Conservation (phyloP, 805 yeast genomes). For the Schizosaccharomyces cryophilus region DNA sequence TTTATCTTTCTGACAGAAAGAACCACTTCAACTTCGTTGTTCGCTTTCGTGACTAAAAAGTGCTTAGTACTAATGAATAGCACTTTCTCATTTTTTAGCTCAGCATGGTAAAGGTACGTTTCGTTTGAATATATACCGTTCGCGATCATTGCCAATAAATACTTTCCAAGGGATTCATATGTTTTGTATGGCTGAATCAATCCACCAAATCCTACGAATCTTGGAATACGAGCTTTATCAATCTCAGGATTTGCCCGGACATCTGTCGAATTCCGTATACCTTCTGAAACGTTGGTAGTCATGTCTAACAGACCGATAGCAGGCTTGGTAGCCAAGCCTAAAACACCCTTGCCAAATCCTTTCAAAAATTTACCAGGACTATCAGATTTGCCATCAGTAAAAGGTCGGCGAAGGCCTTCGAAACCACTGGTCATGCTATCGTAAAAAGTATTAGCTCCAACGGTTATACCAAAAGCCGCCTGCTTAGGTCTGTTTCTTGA, state of each 20-base stretch:
- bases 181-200: slow-evolving; percentile 50
- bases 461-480: slow-evolving; percentile 59
- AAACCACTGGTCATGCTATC: slow-evolving; percentile 75
- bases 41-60: not conserved
- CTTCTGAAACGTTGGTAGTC: slow-evolving; percentile 81
- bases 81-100: not conserved
- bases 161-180: slow-evolving; percentile 23
- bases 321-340: slow-evolving; percentile 88
- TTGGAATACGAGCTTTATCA: slow-evolving; percentile 58
- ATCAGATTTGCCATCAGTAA: slow-evolving; percentile 61
- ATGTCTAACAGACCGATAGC: slow-evolving; percentile 85
- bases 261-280: slow-evolving; percentile 76
- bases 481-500: slow-evolving; percentile 60
- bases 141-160: not conserved
- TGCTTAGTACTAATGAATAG: not conserved
- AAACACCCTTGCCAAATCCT: slow-evolving; percentile 82
- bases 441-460: slow-evolving; percentile 76
- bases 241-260: slow-evolving; percentile 60
- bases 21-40: not conserved
- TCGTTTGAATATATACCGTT: not conserved
- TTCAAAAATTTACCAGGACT: slow-evolving; percentile 83
- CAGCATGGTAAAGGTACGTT: not conserved
- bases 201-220: slow-evolving; percentile 47
- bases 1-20: not conserved
- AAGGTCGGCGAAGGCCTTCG: slow-evolving; percentile 66